Conservation (phyloP, 2,329 filamentous ascomycete genomes). For the Aspergillus aculeatus region DNA sequence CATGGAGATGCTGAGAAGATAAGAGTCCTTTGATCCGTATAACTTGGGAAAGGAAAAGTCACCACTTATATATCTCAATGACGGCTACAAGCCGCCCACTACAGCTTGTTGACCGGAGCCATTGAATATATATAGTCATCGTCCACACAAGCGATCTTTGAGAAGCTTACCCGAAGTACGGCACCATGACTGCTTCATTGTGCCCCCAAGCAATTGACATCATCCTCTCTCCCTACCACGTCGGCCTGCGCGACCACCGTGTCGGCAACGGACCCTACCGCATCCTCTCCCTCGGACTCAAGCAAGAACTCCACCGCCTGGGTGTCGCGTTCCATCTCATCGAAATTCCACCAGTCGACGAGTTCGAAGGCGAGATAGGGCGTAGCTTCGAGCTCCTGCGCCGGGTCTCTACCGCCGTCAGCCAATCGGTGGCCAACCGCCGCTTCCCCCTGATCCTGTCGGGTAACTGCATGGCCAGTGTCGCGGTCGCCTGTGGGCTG, state of each 20-base stretch:
- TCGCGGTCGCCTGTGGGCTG: constrained; percentile 37
- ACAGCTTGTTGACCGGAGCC: too few relatives aligned
- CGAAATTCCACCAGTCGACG: constrained; percentile 32
- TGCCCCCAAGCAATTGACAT: constrained; percentile 25
- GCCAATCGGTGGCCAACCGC: constrained; percentile 20
- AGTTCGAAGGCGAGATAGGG: constrained; percentile 43
- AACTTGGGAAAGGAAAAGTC: too few relatives aligned
- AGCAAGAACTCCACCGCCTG: constrained; percentile 26
- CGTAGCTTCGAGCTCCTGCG: constrained; percentile 43
- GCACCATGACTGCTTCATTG: too few relatives aligned
- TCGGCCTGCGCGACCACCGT: constrained; percentile 37
- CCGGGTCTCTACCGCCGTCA: constrained; percentile 35
- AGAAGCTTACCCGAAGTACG: too few relatives aligned
- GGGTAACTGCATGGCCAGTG: constrained; percentile 41
- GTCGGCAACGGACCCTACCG: constrained; percentile 41
- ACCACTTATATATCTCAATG: too few relatives aligned
- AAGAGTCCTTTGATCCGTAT: too few relatives aligned
- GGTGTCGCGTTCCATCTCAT: constrained; percentile 25
- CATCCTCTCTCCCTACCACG: constrained; percentile 44
- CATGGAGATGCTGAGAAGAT: too few relatives aligned
- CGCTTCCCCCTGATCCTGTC: constrained; percentile 43
- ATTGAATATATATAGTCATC: too few relatives aligned
- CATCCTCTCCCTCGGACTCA: constrained; percentile 31
- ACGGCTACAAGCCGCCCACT: too few relatives aligned
- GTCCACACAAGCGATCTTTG: too few relatives aligned